Evolutionary conservation across 2,329 filamentous ascomycete genomes (phyloP), one percentile per base, ranked within the genome.

Genomic region (Trichoderma brevicompactum): DNA sequence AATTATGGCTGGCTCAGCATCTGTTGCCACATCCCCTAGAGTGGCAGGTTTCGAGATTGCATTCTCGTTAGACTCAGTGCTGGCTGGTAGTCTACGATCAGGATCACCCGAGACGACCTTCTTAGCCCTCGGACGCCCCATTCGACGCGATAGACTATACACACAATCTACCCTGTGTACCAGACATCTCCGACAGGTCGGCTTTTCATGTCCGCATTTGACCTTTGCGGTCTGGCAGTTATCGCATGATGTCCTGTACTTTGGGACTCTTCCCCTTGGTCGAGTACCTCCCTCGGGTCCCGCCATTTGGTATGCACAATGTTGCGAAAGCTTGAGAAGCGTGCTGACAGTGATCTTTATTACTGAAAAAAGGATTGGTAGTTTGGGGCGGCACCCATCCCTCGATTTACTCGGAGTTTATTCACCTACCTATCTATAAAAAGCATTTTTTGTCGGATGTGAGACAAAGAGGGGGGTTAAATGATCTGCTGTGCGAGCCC

Each of bases 121-220:
- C 19, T 65, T 65, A 5, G 63, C 63, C 5, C 63, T 58, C 3
- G 63, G 63, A 7, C 63, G 63, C 1, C 63, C 63, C 63, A 65
- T 65, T 23, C 63, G 63, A 61, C 63, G 63, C 10, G 63, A 65
- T n/a, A 65, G 23, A 17, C 63, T 65, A 32, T 65, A 65, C n/a
- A 65, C 63, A 40, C 63, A 65, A n/a, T 61, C 23, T 17, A 53
- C 54, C 23, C 40, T 53, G 13, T 65, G 63, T 9, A 38, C n/a
- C 2, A 55, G 61, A 17, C 63, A 65, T 17, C 63, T 36, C 15
- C 63, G 63, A 17, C 63, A 65, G 4, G 54, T 41, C 1, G 63
- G 63, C 46, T 65, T 65, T 19, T 65, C 63, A 28, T 65, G 63
- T 9, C 63, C 63, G n/a, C 63, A 65, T 28, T 61, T 65, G 5